phyloP scores from a whole-genome alignment of 2,329 filamentous ascomycete genomes.

The Cryphonectria japonica region DNA sequence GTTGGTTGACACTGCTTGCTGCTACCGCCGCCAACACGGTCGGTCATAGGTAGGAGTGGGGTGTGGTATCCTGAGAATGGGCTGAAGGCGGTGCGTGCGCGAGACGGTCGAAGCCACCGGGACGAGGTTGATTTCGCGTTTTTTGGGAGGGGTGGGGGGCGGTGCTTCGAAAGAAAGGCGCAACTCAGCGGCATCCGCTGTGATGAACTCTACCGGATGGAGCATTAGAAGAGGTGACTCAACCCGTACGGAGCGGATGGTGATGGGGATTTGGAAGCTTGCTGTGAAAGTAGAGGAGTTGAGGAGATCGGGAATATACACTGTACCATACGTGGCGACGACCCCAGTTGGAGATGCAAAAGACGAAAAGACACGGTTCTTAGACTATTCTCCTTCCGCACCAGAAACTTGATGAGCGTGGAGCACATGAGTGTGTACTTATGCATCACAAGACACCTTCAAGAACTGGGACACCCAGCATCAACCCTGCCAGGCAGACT shows the following conservation, averaged over 20 bases:
- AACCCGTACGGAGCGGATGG: neutral
- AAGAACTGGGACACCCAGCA: neutral
- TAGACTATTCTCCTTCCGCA: slow-evolving; percentile 17
- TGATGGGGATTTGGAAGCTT: neutral
- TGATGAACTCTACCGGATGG: slow-evolving; percentile 1
- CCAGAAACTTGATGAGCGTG: neutral
- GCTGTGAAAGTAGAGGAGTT: neutral
- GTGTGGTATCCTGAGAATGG: neutral
- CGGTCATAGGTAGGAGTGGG: neutral
- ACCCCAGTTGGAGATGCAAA: slow-evolving; percentile 23
- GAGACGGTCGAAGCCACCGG: neutral
- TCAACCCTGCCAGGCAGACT: neutral
- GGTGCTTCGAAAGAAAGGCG: neutral
- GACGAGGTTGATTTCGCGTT: neutral
- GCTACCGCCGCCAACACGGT: neutral
- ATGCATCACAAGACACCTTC: neutral
- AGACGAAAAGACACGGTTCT: slow-evolving; percentile 23
- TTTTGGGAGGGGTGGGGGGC: neutral
- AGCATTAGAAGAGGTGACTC: neutral
- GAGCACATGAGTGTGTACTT: neutral
- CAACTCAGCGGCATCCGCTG: neutral
- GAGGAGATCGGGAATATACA: slow-evolving; percentile 8
- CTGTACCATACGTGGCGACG: slow-evolving; percentile 19
- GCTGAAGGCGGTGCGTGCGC: neutral
- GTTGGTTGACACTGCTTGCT: neutral